Evolutionary conservation across 768 basidiomycete species (phyloP).

Genomic region (Dioszegia crocea): DNA sequence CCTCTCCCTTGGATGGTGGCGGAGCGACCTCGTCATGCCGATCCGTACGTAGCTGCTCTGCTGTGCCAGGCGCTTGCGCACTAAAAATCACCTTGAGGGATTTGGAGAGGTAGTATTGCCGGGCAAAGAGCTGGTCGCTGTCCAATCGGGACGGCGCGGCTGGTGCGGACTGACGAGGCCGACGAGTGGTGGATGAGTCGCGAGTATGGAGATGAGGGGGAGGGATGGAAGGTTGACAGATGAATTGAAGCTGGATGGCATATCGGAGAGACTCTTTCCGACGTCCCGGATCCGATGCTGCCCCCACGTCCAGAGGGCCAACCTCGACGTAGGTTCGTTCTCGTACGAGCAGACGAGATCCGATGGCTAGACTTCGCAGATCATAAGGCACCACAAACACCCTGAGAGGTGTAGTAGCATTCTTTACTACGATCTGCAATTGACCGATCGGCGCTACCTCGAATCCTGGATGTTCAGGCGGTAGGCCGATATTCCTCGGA

Average conservation of each 20-base stretch:
- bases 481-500: background rate
- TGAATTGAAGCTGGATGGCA: slow-evolving; percentile 45
- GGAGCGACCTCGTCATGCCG: slow-evolving; percentile 30
- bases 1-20: background rate
- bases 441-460: slow-evolving; percentile 39
- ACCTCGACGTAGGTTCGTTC: slow-evolving; percentile 35
- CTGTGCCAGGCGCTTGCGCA: slow-evolving; percentile 16
- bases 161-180: slow-evolving; percentile 16
- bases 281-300: background rate
- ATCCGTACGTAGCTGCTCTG: slow-evolving; percentile 24
- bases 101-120: slow-evolving; percentile 37
- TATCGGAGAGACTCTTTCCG: slow-evolving; percentile 31
- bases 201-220: background rate
- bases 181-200: background rate
- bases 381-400: slow-evolving; percentile 47
- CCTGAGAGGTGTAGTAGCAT: slow-evolving; percentile 31
- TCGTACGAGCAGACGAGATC: slow-evolving; percentile 37
- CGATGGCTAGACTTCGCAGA: slow-evolving; percentile 27
- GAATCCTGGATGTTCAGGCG: slow-evolving; percentile 42
- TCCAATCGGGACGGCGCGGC: background rate
- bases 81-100: slow-evolving; percentile 44
- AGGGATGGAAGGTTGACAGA: slow-evolving; percentile 17
- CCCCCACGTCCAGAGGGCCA: too few species aligned
- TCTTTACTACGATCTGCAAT: slow-evolving; percentile 43
- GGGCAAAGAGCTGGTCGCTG: background rate